Conservation (phyloP, 208 protist genomes). For the Crithidia thermophila region DNA sequence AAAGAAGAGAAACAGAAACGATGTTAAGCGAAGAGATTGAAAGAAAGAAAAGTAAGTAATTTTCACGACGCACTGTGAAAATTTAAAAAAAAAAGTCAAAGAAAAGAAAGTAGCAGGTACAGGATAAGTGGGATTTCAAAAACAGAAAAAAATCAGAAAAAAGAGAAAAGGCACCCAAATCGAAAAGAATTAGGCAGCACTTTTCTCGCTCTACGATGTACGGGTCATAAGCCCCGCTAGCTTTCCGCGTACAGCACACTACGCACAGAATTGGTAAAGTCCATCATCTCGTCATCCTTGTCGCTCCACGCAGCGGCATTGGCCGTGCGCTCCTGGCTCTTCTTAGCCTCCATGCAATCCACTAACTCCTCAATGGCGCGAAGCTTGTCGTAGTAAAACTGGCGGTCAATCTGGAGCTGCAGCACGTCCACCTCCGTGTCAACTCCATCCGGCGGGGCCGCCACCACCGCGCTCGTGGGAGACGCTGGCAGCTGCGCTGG, state of each 20-base stretch:
- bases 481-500: too few species aligned
- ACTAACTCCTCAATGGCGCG: constrained; percentile 73
- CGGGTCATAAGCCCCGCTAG: neutral
- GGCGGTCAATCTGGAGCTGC: constrained; percentile 42
- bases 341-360: constrained; percentile 24
- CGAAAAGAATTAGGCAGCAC: neutral
- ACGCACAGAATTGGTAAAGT: constrained; percentile 45
- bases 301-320: constrained; percentile 4
- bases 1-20: too few species aligned
- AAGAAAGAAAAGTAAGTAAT: constrained; percentile 1
- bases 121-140: neutral
- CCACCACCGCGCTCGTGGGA: too few species aligned
- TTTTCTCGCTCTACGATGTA: neutral
- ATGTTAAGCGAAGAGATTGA: too few species aligned
- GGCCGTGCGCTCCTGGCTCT: constrained; percentile 1
- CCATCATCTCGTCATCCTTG: constrained; percentile 27
- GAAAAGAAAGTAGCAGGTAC: neutral
- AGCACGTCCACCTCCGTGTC: constrained; percentile 8
- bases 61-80: too few species aligned
- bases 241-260: constrained; percentile 52
- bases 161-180: neutral
- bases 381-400: constrained; percentile 89
- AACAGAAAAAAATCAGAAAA: neutral
- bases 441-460: neutral
- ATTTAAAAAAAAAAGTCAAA: too few species aligned